Evolutionary conservation across 192 early-diverging fungal species (phyloP), one percentile per base, ranked within the genome.

Genomic region (Backusella morwellensis): DNA sequence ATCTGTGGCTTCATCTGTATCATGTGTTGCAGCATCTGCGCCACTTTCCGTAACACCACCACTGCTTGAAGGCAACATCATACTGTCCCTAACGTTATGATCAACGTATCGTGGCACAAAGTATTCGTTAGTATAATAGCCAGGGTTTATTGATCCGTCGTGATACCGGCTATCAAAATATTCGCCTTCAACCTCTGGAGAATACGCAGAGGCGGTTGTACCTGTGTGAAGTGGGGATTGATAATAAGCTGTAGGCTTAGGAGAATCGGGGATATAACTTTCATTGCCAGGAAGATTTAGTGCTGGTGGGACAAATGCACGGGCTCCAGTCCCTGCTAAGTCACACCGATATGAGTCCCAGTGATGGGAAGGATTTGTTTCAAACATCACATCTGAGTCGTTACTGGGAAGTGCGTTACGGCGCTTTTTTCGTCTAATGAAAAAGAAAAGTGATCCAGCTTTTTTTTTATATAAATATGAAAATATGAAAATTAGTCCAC

Each of bases 261-360:
- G 56, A 12, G 56, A 63, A 63, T 63, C 56, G 11, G 56, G 56
- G 21, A 63, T 63, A 63, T 63, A 63, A 29, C 11, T 29, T 63
- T 63, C 56, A 63, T 50, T 19, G 6, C 23, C 11, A 63, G 56
- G 21, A 23, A 63, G 26, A 29, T 19, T 29, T 29, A 11, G 14
- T 63, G 56, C 56, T 63, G 56, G 56, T 26, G 56, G 56, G 11
- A 63, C 56, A 63, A 63, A 63, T 63, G 56, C 56, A 63, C 56
- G 56, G 26, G 56, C 56, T 12, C 56, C 56, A 29, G 26, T 63
- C 26, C 23, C 56, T 29, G 9, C 21, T 26, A 63, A 4, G 6
- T 63, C 56, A 29, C 23, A 63, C 1, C 56, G 7, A 14, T 63
- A 63, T 12, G 56, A 63, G 11, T 63, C 56, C 56, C 56, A 63